Evolutionary conservation across 305 asterid species (phyloP).

Genomic region (Galium porrigens): DNA sequence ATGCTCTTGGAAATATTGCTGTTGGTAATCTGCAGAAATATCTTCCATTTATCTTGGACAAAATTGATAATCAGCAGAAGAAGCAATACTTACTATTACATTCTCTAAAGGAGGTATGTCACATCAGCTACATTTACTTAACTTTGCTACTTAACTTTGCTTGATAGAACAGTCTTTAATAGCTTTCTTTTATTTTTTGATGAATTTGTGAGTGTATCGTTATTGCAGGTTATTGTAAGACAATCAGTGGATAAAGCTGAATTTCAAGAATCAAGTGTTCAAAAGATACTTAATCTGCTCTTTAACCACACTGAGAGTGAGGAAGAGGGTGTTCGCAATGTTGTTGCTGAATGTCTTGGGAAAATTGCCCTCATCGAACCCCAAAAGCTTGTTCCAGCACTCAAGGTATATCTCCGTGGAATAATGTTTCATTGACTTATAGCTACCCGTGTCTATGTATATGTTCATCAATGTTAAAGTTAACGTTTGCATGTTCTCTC

Average conservation of each 20-base stretch:
- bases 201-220: constrained; percentile 13
- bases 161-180: background rate
- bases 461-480: constrained; percentile 4
- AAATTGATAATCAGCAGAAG: constrained; percentile 98
- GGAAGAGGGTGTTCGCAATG: constrained; percentile 99
- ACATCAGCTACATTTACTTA: background rate
- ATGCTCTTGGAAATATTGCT: constrained; percentile 96
- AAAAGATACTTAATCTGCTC: constrained; percentile 73
- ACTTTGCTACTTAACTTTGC: constrained; percentile 3
- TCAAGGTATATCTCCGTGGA: constrained; percentile 42
- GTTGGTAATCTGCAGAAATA: constrained; percentile 90
- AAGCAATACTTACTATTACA: constrained; percentile 89
- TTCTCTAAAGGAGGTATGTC: constrained; percentile 81
- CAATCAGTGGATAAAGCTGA: constrained; percentile 98
- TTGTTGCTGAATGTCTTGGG: constrained; percentile 96
- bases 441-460: background rate
- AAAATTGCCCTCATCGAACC: constrained; percentile 97
- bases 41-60: constrained; percentile 87
- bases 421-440: background rate
- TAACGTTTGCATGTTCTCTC: constrained; percentile 17
- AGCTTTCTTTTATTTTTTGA: constrained; percentile 5
- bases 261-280: constrained; percentile 86
- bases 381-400: constrained; percentile 86
- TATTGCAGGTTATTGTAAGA: constrained; percentile 78
- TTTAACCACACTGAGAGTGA: constrained; percentile 98